A percentile compares a stretch with the other conserved stretches of the same genome.
These are phyloP conservation scores for Diaporthe sp. DNA, from an alignment of 2,329 filamentous ascomycete genomes.

Conservation along the genomic window DNA sequence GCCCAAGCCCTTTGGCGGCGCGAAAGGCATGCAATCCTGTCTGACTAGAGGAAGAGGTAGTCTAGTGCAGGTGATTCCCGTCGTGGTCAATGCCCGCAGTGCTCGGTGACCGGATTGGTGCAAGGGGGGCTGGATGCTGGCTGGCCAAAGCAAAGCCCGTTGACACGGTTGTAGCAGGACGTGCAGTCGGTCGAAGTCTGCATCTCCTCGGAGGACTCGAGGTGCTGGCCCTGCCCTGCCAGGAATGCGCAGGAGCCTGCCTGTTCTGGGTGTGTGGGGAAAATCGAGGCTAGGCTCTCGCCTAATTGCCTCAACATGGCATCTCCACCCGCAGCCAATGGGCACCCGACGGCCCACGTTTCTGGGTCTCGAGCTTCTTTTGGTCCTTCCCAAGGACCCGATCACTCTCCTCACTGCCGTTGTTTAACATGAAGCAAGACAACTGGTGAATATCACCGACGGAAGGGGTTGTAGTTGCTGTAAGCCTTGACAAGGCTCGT, in stretches of 20 bases:
- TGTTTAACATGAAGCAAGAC: no score
- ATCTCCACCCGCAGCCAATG: slow-evolving; percentile 31
- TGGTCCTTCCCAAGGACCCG: background rate
- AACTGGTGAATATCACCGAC: background rate
- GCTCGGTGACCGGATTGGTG: slow-evolving; percentile 27
- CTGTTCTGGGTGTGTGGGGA: slow-evolving; percentile 14
- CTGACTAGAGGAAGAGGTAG: slow-evolving; percentile 16
- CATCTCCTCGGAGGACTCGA: slow-evolving; percentile 35
- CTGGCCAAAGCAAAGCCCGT: slow-evolving; percentile 30
- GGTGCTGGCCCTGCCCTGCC: background rate
- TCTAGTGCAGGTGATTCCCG: slow-evolving; percentile 13
- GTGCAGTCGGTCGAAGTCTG: slow-evolving; percentile 13
- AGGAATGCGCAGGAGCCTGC: background rate
- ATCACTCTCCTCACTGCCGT: background rate
- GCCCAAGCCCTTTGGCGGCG: background rate
- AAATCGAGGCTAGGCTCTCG: slow-evolving; percentile 33
- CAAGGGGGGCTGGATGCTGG: slow-evolving; percentile 5
- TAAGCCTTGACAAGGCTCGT: background rate
- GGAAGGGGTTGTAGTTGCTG: background rate
- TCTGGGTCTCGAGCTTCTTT: slow-evolving; percentile 26
- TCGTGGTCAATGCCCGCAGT: slow-evolving; percentile 19
- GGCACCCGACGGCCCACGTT: slow-evolving; percentile 14
- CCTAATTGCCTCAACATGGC: slow-evolving; percentile 20
- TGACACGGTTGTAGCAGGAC: slow-evolving; percentile 25
- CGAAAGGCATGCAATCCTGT: slow-evolving; percentile 24